A percentile compares a stretch with the other conserved stretches of the same genome.
phyloP scores from a whole-genome alignment of 176 grass and related monocot genomes.

The Zea luxurians region DNA sequence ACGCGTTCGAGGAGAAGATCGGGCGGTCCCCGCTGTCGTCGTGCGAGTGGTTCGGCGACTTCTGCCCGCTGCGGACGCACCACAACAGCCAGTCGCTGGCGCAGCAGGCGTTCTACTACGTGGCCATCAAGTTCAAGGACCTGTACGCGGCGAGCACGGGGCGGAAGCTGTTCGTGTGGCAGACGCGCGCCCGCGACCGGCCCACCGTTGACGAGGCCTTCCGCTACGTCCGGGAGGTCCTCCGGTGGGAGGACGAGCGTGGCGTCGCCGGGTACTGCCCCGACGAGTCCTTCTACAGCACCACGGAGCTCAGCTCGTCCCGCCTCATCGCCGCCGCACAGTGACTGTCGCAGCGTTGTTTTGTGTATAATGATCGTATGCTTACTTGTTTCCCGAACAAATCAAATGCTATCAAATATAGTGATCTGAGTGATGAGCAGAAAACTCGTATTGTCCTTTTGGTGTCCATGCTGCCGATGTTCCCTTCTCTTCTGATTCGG shows the following conservation, averaged over 20 bases:
- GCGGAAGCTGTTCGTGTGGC: constrained; percentile 89
- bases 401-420: too few relatives aligned
- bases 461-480: too few relatives aligned
- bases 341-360: neutral
- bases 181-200: constrained; percentile 63
- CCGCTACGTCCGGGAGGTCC: constrained; percentile 74
- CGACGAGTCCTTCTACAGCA: constrained; percentile 87
- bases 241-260: constrained; percentile 88
- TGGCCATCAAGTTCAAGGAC: constrained; percentile 89
- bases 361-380: too few relatives aligned
- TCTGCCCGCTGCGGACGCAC: constrained; percentile 69
- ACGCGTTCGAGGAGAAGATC: constrained; percentile 90
- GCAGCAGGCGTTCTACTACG: constrained; percentile 91
- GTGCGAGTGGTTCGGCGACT: constrained; percentile 87
- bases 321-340: constrained; percentile 59
- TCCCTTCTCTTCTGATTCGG: too few relatives aligned
- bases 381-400: too few relatives aligned
- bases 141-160: constrained; percentile 55
- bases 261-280: constrained; percentile 53
- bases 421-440: too few relatives aligned
- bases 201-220: constrained; percentile 78
- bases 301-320: constrained; percentile 86
- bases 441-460: too few relatives aligned
- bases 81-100: constrained; percentile 82
- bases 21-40: constrained; percentile 38